Base-by-base conservation (phyloP, 2,329 filamentous ascomycete species). In the Alternaria ethzedia region DNA sequence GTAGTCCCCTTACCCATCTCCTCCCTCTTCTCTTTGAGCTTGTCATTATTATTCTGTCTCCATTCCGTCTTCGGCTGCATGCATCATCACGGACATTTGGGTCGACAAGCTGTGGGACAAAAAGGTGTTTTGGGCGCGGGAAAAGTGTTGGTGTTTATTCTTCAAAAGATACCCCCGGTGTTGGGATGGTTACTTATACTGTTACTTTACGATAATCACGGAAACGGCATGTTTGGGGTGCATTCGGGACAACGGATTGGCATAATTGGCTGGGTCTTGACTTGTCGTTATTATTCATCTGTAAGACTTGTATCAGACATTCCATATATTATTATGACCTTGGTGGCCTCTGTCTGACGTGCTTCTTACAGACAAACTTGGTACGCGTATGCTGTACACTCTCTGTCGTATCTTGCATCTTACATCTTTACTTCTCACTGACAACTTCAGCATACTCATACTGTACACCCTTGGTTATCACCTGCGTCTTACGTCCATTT, bases 141-240 rank as follows among this genome's bases (percentile, higher is more conserved):
- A 56, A 56, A 56, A 56, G 43, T 56, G 30, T n/a, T 26, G 25
- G 15, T 26, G 15, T 26, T 6, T 13, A 21, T 56, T 45, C 43
- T 56, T 57, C 28, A 2, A 17, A 45, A 56, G 54, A 56, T 56
- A 56, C 54, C 54, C 54, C 54, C 54, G 54, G 54, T 46, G 26
- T 56, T 56, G 54, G 43, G 54, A 25, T 56, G 51, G 36, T 21
- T 51, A 21, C 21, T 28, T n/a, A 51, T 51, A 12, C 12, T 51
- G 5, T 51, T 45, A 17, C 43, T 1, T 51, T 51, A 51, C 28
- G 49, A 51, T 17, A 36, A 20, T 51, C 17, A 51, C 12, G 26
- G 47, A n/a, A n/a, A 1, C 30, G 30, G 30, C 30, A 32, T 32
- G 30, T 32, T 32, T 32, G 30, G 30, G 30, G 30, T 32, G 30